These are phyloP conservation scores for Colletotrichum agaves DNA, from an alignment of 2,329 filamentous ascomycete genomes.

Conservation along the genomic window DNA sequence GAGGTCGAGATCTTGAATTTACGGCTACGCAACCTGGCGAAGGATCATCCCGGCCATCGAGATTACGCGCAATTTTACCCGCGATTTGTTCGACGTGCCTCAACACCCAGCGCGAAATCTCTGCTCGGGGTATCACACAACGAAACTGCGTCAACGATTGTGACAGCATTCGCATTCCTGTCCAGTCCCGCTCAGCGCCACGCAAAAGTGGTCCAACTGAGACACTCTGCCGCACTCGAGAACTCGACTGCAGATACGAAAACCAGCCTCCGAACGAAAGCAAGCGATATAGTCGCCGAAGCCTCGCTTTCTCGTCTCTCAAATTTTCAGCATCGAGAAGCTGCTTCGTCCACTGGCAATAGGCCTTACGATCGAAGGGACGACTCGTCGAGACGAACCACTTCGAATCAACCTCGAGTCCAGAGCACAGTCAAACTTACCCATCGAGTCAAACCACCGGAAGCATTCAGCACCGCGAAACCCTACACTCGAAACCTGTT, in stretches of 20 bases:
- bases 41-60: slow-evolving; percentile 18
- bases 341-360: not conserved
- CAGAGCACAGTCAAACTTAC: no score
- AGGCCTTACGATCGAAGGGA: no score
- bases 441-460: no score
- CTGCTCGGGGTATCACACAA: no score
- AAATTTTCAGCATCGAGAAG: not conserved
- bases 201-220: not conserved
- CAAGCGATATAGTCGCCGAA: not conserved
- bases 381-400: no score
- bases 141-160: not conserved
- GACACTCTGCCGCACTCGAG: slow-evolving; percentile 23
- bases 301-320: no score
- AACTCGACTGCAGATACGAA: not conserved
- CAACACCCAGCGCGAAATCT: no score
- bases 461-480: no score
- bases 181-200: not conserved
- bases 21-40: not conserved
- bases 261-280: not conserved
- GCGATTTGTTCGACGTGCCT: not conserved
- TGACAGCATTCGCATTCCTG: slow-evolving; percentile 1
- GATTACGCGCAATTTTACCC: slow-evolving; percentile 7
- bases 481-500: not conserved
- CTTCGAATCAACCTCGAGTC: no score
- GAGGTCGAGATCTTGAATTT: not conserved